A percentile compares a stretch with the other conserved stretches of the same genome.
Conservation (phyloP, 179 eudicot species). For the Silene noctiflora region DNA sequence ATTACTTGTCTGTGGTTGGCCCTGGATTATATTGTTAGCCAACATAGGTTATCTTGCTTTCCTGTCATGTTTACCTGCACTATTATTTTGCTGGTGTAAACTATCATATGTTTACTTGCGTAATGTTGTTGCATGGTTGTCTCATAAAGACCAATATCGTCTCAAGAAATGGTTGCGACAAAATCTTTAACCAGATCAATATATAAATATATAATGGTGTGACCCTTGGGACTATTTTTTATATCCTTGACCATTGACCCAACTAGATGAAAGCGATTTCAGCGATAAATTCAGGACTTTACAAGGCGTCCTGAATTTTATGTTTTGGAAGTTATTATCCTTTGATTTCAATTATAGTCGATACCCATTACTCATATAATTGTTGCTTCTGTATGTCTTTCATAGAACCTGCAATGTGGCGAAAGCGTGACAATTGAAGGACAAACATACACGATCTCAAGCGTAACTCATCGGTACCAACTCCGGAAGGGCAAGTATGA, state of each 20-base stretch:
- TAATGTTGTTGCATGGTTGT: background rate
- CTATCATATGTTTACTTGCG: background rate
- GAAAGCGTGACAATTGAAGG: conserved; percentile 94
- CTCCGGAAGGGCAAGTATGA: conserved; percentile 88
- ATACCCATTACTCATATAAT: no score
- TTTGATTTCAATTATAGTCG: no score
- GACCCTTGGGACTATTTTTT: no score
- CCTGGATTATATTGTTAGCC: background rate
- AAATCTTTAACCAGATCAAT: no score
- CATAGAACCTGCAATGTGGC: conserved; percentile 84
- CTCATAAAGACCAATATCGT: no score
- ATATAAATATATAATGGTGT: no score
- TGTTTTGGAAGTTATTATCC: no score
- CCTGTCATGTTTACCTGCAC: background rate
- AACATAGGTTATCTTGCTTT: background rate
- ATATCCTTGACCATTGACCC: no score
- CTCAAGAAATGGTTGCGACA: no score
- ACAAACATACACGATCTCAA: conserved; percentile 69
- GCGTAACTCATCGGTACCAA: conserved; percentile 82
- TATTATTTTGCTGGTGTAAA: background rate
- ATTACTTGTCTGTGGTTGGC: background rate
- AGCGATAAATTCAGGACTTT: no score
- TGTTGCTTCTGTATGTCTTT: background rate
- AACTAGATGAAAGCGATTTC: no score
- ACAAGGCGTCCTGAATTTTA: no score